Evolutionary conservation across 768 basidiomycete genomes (phyloP).

Genomic region (Serendipita sp.): DNA sequence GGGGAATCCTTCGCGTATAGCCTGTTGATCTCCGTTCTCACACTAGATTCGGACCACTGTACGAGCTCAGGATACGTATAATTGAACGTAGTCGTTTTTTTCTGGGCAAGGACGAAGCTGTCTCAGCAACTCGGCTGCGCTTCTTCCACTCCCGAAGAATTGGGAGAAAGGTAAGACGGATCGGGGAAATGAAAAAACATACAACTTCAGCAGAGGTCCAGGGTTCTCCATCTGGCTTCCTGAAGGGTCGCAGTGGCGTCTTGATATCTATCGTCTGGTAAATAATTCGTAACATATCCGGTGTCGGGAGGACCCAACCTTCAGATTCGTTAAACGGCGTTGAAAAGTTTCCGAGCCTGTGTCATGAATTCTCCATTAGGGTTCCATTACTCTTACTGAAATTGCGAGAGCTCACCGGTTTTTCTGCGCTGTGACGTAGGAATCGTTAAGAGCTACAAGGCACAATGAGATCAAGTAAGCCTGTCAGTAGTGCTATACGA

Average conservation of each 20-base stretch:
- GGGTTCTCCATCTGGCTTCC: slow-evolving; percentile 23
- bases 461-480: background rate
- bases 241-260: slow-evolving; percentile 26
- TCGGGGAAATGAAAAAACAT: background rate
- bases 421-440: too few species aligned
- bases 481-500: background rate
- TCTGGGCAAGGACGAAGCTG: background rate
- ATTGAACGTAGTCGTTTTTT: slow-evolving; percentile 22
- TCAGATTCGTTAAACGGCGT: background rate
- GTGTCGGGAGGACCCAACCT: background rate
- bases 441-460: slow-evolving; percentile 25
- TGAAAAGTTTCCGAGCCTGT: background rate
- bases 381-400: too few species aligned
- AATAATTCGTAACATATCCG: background rate
- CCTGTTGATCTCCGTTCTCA: background rate
- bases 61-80: slow-evolving; percentile 34
- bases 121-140: too few species aligned
- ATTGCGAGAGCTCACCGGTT: too few species aligned
- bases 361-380: slow-evolving; percentile 8
- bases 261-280: background rate
- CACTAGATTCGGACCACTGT: background rate
- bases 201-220: slow-evolving; percentile 25
- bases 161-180: background rate
- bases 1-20: background rate
- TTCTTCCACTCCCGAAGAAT: too few species aligned